Evolutionary conservation across 2,329 filamentous ascomycete genomes (phyloP), one percentile per base, ranked within the genome.

Genomic region (Monascus ruber): DNA sequence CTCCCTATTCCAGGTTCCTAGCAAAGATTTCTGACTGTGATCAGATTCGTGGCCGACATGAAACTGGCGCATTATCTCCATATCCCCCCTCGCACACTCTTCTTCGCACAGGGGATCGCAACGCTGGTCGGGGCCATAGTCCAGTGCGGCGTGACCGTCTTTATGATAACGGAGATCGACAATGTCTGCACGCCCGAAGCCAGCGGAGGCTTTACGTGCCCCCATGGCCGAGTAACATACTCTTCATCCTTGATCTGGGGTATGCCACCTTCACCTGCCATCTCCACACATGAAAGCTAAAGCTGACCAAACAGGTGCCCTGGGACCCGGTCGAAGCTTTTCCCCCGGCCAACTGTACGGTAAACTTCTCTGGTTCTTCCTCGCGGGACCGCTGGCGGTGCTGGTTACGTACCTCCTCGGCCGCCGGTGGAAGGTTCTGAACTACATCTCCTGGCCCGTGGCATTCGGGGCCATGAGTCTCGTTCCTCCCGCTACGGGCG

Each of bases 401-500:
- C 53, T 83, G 36, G 51, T 77, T 34, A 76, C 79, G 29, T 85
- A 65, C 47, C 39, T 65, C 3, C 62, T 81, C 10, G 77, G 78
- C 4, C 72, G 78, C 28, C 68, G 69, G 37, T 62, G 79, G 79
- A 44, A 74, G 68, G 49, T 72, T 65, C 24, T 77, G 59, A 74
- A 79, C 43, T 85, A 82, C 53, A 62, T 85, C 44, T 81, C 75
- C 52, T 74, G 75, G 45, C 81, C 81, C 0, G 71, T 17, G 17
- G 17, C 17, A 17, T 17, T 84, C 29, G 7, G n/a, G 29, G 7
- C 29, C 29, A 31, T 8, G 7, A 8, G 29, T 8, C 29, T 8
- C 24, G 7, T 7, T 6, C 35, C 24, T 5, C 24, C 5, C 39
- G n/a, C n/a, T 5, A 11, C 25, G 4, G 7, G n/a, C 6, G 10